These are phyloP conservation scores for Pistacia integerrima DNA, from an alignment of 345 rosid species.

Conservation along the genomic window DNA sequence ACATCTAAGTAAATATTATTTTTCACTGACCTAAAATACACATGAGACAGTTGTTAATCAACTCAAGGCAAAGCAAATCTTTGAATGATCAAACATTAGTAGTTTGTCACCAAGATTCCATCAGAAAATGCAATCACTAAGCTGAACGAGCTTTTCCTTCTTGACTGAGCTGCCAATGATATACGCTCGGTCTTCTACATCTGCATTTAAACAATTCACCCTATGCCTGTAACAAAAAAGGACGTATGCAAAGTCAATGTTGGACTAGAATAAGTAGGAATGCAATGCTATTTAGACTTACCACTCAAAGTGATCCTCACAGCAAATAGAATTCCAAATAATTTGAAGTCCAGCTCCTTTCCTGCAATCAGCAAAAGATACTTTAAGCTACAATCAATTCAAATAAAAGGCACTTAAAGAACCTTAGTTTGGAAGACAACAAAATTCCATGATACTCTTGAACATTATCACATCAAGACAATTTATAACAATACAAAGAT, in stretches of 20 bases:
- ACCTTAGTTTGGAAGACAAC: background rate
- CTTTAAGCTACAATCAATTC: background rate
- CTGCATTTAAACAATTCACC: conserved; percentile 61
- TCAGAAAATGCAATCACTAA: conserved; percentile 68
- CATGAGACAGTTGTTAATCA: background rate
- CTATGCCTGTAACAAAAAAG: conserved; percentile 51
- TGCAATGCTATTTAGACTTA: conserved; percentile 15
- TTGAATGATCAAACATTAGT: background rate
- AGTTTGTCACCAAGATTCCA: background rate
- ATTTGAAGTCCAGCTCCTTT: conserved; percentile 56
- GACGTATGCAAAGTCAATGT: background rate
- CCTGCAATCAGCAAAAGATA: conserved; percentile 33
- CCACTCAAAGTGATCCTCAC: conserved; percentile 80
- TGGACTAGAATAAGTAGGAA: background rate
- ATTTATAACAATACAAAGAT: background rate
- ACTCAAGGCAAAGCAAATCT: background rate
- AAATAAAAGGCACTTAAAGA: background rate
- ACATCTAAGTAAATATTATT: too few species aligned
- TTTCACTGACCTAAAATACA: background rate
- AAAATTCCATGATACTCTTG: background rate
- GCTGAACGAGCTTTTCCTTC: conserved; percentile 36
- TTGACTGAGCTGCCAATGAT: conserved; percentile 30
- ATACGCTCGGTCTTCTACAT: conserved; percentile 46
- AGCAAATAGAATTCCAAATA: conserved; percentile 63
- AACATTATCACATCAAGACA: background rate